Base-by-base conservation (phyloP, 2,329 filamentous ascomycete species). In the Rasamsonia emersonii region DNA sequence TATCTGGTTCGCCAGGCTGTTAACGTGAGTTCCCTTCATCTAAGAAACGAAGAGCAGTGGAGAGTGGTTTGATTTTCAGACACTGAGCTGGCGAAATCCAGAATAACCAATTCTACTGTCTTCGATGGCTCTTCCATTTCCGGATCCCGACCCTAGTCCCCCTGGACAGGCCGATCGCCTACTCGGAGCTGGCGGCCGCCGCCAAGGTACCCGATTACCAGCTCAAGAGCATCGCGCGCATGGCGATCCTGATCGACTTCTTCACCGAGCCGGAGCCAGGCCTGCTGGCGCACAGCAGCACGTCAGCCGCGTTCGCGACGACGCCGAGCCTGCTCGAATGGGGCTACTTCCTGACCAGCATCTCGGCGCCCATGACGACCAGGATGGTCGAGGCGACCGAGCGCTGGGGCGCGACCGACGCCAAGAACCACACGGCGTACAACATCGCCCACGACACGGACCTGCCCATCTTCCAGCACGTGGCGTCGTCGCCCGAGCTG, bases 231-330 rank as follows among this genome's bases (percentile, higher is more conserved):
- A 53, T 71, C 5, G 50, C 74, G 17, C 68, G 73, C 5, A 66
- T 75, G 47, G 71, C 67, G 23, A 76, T 77, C 63, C 75, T 71
- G 9, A 71, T 67, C 41, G 57, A 61, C 8, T 62, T 78, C 36
- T 76, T 79, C 51, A 46, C 55, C 25, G 73, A 78, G 42, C 63
- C 67, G 1, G 49, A 50, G 4, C 65, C 68, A 0, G 67, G 68
- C 1, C 39, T 62, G 2, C 65, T 78, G 37, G 66, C 65, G 6
- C 75, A 79, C 47, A 75, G 70, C 2, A 67, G 70, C 1, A 62
- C 65, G 2, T 77, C 72, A 2, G 63, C 62, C 3, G 49, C 68
- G 2, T 59, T 79, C 2, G 40, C 29, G 9, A 32, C n/a, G 2
- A 32, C 38, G 4, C 26, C 24, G 9, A 29, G 16, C 6, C 32